These are phyloP conservation scores for Pythium sp. DNA, from an alignment of 352 stramenopile species.

Conservation along the genomic window DNA sequence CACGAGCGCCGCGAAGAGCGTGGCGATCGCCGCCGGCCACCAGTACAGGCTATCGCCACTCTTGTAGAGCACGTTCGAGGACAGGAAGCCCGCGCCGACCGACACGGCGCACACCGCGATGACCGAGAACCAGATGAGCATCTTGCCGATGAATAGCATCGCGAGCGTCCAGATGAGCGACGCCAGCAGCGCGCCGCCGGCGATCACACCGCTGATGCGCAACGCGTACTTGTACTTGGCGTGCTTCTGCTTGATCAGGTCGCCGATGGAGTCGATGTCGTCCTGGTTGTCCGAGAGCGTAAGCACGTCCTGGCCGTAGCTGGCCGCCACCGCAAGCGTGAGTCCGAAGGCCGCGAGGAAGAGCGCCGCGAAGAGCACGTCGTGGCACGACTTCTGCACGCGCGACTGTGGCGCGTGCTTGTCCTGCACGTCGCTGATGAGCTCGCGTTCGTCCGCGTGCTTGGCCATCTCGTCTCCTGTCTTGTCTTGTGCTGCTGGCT, in stretches of 20 bases:
- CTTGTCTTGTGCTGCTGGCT: neutral
- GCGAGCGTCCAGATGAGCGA: slow-evolving; percentile 45
- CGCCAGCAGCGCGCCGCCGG: slow-evolving; percentile 30
- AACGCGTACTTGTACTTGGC: slow-evolving; percentile 60
- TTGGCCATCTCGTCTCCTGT: slow-evolving; percentile 11
- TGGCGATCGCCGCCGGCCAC: slow-evolving; percentile 43
- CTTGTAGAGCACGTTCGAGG: slow-evolving; percentile 40
- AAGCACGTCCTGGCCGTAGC: slow-evolving; percentile 24
- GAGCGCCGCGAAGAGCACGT: slow-evolving; percentile 23
- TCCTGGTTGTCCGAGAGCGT: slow-evolving; percentile 23
- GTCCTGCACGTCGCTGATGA: slow-evolving; percentile 14
- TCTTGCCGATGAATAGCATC: slow-evolving; percentile 56
- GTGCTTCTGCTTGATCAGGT: slow-evolving; percentile 36
- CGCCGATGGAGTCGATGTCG: slow-evolving; percentile 21
- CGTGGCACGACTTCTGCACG: slow-evolving; percentile 27
- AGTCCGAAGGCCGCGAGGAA: slow-evolving; percentile 24
- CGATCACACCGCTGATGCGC: slow-evolving; percentile 42
- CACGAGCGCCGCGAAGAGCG: slow-evolving; percentile 43
- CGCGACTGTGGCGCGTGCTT: slow-evolving; percentile 22
- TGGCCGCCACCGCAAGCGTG: slow-evolving; percentile 20
- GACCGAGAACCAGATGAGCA: slow-evolving; percentile 65
- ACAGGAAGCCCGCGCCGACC: slow-evolving; percentile 33
- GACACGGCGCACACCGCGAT: slow-evolving; percentile 37
- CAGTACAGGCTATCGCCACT: slow-evolving; percentile 42
- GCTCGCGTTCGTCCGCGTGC: slow-evolving; percentile 14